A percentile compares a stretch with the other conserved stretches of the same genome.
Evolutionary conservation across 495 filamentous ascomycete species (phyloP).

Genomic region (Haplographium delicatum): DNA sequence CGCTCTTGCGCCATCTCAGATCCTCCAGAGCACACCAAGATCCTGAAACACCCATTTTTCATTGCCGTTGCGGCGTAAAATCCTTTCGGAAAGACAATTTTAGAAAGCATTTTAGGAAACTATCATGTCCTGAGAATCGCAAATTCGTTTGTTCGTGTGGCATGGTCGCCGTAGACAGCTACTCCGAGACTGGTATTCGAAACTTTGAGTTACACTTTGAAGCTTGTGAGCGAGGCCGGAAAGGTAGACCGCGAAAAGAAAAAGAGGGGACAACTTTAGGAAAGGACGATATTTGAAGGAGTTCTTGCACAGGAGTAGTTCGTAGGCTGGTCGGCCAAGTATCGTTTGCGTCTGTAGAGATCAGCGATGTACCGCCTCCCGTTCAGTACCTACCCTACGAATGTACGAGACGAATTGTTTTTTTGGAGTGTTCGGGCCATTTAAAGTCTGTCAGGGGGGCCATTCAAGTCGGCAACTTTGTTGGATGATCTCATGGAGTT

Average conservation of each 20-base stretch:
- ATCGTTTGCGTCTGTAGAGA: slow-evolving; percentile 6
- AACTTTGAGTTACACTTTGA: slow-evolving; percentile 8
- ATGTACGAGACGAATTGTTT: slow-evolving; percentile 2
- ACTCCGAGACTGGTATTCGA: neutral
- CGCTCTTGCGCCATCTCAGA: slow-evolving; percentile 2
- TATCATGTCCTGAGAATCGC: neutral
- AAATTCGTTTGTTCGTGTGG: neutral
- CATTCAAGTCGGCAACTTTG: slow-evolving; percentile 11
- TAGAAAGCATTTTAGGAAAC: slow-evolving; percentile 2
- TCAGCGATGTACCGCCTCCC: neutral
- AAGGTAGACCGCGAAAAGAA: slow-evolving; percentile 9
- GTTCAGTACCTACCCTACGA: neutral
- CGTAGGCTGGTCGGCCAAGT: neutral
- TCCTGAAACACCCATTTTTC: neutral
- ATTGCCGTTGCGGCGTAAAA: neutral
- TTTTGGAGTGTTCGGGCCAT: neutral
- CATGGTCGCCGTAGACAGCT: neutral
- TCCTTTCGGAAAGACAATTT: slow-evolving; percentile 7
- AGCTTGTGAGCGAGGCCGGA: slow-evolving; percentile 2
- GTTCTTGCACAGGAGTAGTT: neutral
- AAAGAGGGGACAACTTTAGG: slow-evolving; percentile 1
- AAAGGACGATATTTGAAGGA: slow-evolving; percentile 6
- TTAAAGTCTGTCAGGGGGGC: neutral
- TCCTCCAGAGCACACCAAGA: neutral
- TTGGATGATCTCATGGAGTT: slow-evolving; percentile 10